phyloP scores from a whole-genome alignment of 352 stramenopile genomes.

The Pythium vanterpoolii region DNA sequence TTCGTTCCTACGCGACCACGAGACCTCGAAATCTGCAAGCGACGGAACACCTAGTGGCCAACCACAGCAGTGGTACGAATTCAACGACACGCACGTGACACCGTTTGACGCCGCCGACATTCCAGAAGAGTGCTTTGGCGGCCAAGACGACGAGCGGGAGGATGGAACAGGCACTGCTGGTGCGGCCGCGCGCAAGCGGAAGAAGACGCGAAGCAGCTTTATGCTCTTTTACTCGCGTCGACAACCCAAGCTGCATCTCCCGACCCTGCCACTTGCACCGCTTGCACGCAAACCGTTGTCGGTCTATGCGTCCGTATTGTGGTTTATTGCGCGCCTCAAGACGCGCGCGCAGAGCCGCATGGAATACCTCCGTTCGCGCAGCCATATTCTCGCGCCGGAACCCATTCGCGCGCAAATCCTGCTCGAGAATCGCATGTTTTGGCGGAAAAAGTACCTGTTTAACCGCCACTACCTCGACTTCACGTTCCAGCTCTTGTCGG shows the following conservation, averaged over 20 bases:
- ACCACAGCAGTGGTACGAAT: conserved; percentile 70
- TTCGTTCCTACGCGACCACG: conserved; percentile 78
- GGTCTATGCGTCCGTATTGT: conserved; percentile 24
- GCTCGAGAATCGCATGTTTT: conserved; percentile 83
- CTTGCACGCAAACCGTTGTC: conserved; percentile 24
- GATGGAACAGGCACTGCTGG: no score
- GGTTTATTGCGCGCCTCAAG: conserved; percentile 25
- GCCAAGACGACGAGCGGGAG: conserved; percentile 21
- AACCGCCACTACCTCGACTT: conserved; percentile 72
- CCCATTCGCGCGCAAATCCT: conserved; percentile 74
- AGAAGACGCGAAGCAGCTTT: conserved; percentile 86
- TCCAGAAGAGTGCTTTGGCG: conserved; percentile 64
- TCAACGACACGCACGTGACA: conserved; percentile 84
- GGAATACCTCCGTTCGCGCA: conserved; percentile 41
- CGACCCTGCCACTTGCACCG: background rate
- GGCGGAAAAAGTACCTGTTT: conserved; percentile 84
- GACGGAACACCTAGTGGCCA: background rate
- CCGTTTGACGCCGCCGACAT: conserved; percentile 71
- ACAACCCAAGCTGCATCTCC: conserved; percentile 33
- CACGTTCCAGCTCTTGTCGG: conserved; percentile 72
- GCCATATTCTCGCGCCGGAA: conserved; percentile 57
- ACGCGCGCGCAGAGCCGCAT: conserved; percentile 26
- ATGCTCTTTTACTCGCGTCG: conserved; percentile 84
- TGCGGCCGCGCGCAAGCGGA: conserved; percentile 25
- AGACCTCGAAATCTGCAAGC: conserved; percentile 11